phyloP scores from a whole-genome alignment of 345 rosid genomes.

The Bruguiera sexangula region DNA sequence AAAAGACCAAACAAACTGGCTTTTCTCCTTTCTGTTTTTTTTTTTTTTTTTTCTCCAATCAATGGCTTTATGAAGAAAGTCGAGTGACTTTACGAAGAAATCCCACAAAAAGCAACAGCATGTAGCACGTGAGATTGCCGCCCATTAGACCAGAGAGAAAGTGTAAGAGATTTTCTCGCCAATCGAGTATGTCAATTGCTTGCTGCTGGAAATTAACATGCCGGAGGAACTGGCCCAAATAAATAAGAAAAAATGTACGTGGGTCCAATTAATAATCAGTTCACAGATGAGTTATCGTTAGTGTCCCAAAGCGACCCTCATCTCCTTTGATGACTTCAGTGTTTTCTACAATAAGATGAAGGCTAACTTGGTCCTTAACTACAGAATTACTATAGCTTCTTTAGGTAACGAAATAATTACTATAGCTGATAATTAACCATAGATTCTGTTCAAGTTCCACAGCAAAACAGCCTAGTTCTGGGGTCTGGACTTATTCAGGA shows the following conservation, averaged over 20 bases:
- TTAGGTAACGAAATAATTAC: conserved; percentile 25
- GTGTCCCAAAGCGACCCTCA: conserved; percentile 12
- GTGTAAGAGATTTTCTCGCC: conserved; percentile 33
- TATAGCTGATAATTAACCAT: conserved; percentile 25
- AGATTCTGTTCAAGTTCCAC: conserved; percentile 29
- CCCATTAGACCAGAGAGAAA: conserved; percentile 11
- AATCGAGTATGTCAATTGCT: conserved; percentile 2
- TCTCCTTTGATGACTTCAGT: conserved; percentile 9
- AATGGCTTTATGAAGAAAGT: conserved; percentile 6
- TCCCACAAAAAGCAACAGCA: conserved; percentile 28
- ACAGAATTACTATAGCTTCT: conserved; percentile 28
- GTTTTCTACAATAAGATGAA: not conserved
- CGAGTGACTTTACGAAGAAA: conserved; percentile 21
- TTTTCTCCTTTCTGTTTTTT: conserved; percentile 4
- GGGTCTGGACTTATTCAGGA: conserved; percentile 41
- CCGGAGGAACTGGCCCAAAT: not conserved
- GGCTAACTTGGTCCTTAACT: conserved; percentile 1
- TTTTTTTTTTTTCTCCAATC: not conserved
- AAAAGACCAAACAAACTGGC: conserved; percentile 32
- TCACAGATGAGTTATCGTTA: conserved; percentile 18
- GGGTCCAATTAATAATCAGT: conserved; percentile 7
- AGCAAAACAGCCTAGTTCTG: conserved; percentile 18
- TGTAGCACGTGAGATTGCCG: conserved; percentile 47
- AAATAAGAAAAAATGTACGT: not conserved
- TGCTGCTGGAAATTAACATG: too few species aligned